Evolutionary conservation across 495 filamentous ascomycete genomes (phyloP), one percentile per base, ranked within the genome.

Genomic region (Podospora sp.): DNA sequence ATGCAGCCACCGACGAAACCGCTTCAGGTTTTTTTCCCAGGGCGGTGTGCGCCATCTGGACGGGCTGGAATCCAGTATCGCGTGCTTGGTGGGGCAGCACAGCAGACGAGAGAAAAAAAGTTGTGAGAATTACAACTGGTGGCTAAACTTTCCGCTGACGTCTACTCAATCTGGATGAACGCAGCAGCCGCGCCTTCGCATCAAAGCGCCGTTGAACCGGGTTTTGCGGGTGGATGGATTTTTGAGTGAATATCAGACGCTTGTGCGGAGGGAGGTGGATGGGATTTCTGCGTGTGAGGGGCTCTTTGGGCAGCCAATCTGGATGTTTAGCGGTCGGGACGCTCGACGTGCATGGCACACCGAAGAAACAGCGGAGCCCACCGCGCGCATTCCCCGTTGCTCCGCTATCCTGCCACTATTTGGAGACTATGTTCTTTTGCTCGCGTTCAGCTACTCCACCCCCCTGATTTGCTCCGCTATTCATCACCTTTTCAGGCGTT

Each of bases 91-190:
- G 40, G 40, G 40, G 40, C 40, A 46, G 40, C 11, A 2, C 12
- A 46, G 40, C 4, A 46, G 40, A 46, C 40, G 16, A 46, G 40
- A 46, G 33, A 36, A 55, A 25, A 56, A 9, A 20, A 58, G 36
- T 53, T 27, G 26, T 56, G 18, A 36, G 22, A 16, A 50, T 18
- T 50, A 21, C 24, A 49, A 16, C 25, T 60, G 56, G 21, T 65
- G 70, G 60, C 66, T 72, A 65, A 71, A 73, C 14, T 40, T 60
- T 21, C 25, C 35, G 72, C 68, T 71, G 70, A 74, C 70, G 70
- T 68, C 68, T 64, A 26, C 53, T 64, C 67, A 69, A 72, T 71
- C 68, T 71, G 72, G 72, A 74, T 69, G 70, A 69, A 72, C 70
- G 57, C 65, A 60, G 33, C 53, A 57, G 16, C 21, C 56, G 12